Evolutionary conservation across 2,329 filamentous ascomycete species (phyloP).

Genomic region (Fusarium duplospermum): DNA sequence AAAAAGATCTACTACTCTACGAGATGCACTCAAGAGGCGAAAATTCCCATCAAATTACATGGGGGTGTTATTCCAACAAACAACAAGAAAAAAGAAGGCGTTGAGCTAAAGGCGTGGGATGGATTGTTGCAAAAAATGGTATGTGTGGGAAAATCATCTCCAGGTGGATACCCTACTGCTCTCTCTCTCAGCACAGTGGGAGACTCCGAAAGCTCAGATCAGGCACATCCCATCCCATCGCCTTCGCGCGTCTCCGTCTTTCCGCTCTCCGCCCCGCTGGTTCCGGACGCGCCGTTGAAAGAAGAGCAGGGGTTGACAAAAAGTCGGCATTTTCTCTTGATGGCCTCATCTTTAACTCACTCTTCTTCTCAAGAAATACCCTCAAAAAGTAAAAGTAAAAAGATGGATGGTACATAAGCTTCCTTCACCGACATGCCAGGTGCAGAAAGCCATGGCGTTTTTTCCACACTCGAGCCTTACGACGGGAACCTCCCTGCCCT

Average conservation of each 20-base stretch:
- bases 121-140: constrained; percentile 14
- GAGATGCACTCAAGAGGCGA: neutral
- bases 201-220: neutral
- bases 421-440: constrained; percentile 27
- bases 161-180: constrained; percentile 17
- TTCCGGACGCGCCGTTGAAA: constrained; percentile 22
- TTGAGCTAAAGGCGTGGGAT: constrained; percentile 13
- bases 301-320: neutral
- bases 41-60: neutral
- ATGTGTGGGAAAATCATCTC: constrained; percentile 16
- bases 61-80: neutral
- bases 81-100: neutral
- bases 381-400: neutral
- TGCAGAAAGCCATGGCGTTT: constrained; percentile 16
- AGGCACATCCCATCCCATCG: neutral
- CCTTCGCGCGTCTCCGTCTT: constrained; percentile 12
- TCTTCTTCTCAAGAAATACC: too few relatives aligned
- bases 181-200: neutral
- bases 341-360: neutral
- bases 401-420: neutral
- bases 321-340: neutral
- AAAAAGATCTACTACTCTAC: neutral
- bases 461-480: constrained; percentile 13
- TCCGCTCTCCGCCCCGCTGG: constrained; percentile 25
- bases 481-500: constrained; percentile 14